These are phyloP conservation scores for Cercospora sp. DNA, from an alignment of 2,329 filamentous ascomycete species.

Conservation along the genomic window DNA sequence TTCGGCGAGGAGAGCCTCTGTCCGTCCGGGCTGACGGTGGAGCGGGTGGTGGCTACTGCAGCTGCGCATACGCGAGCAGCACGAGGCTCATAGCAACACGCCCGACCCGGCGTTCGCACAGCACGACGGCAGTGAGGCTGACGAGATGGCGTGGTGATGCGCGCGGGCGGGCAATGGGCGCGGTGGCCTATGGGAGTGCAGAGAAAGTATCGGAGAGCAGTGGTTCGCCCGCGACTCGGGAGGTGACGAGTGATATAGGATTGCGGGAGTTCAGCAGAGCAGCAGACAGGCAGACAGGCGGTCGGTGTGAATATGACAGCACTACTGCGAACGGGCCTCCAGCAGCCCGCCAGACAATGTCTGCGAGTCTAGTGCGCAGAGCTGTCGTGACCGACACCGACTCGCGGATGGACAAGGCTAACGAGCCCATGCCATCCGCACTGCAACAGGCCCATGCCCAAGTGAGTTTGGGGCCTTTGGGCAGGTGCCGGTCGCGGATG, in stretches of 20 bases:
- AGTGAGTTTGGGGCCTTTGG: conserved; percentile 14
- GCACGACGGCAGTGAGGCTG: background rate
- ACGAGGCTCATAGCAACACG: conserved; percentile 14
- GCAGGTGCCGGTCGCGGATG: conserved; percentile 19
- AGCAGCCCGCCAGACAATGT: conserved; percentile 18
- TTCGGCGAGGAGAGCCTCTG: conserved; percentile 10
- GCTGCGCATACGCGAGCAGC: conserved; percentile 14
- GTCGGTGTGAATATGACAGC: conserved; percentile 24
- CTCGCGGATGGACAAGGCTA: background rate
- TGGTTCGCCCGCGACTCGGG: conserved; percentile 26
- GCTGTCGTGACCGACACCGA: conserved; percentile 13
- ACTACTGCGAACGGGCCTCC: conserved; percentile 19
- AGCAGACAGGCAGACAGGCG: conserved; percentile 7
- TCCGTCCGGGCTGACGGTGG: background rate
- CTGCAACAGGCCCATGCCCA: conserved; percentile 5
- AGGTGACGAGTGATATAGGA: conserved; percentile 28
- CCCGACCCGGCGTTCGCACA: background rate
- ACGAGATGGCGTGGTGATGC: conserved; percentile 13
- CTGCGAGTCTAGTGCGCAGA: conserved; percentile 16
- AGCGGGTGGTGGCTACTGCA: conserved; percentile 9
- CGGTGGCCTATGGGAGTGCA: conserved; percentile 24
- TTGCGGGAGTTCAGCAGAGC: background rate
- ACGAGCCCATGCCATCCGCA: background rate
- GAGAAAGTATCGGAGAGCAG: conserved; percentile 19
- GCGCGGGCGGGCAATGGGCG: conserved; percentile 10